phyloP scores from a whole-genome alignment of 768 basidiomycete genomes.

The Auricularia sp. region DNA sequence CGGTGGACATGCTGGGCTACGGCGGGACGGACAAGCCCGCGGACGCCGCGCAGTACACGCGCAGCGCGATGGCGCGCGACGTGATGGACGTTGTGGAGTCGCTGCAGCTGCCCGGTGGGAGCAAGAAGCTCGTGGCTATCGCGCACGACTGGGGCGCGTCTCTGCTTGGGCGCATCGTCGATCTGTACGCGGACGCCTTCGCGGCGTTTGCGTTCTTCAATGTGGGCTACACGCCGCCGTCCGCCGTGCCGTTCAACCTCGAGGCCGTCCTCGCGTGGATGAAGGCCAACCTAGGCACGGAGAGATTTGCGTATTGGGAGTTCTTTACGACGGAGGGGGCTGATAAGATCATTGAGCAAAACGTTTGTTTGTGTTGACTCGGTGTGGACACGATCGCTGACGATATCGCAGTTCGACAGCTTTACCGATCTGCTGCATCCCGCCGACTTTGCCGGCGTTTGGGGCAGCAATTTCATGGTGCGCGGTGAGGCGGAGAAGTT shows the following conservation, averaged over 20 bases:
- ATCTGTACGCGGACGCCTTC: constrained; percentile 31
- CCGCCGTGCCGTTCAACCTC: constrained; percentile 12
- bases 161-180: constrained; percentile 26
- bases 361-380: constrained; percentile 19
- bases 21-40: constrained; percentile 40
- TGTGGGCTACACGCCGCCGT: constrained; percentile 27
- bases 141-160: constrained; percentile 38
- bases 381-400: no score
- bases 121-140: constrained; percentile 23
- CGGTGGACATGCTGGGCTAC: constrained; percentile 44
- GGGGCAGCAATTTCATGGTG: not conserved
- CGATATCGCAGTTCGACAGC: no score
- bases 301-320: constrained; percentile 29
- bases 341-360: constrained; percentile 24
- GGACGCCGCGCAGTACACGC: constrained; percentile 26
- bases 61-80: constrained; percentile 28
- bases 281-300: constrained; percentile 22
- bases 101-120: constrained; percentile 18
- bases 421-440: not conserved
- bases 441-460: not conserved
- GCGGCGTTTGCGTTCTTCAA: constrained; percentile 31
- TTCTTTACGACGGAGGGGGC: constrained; percentile 30
- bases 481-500: not conserved
- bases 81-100: constrained; percentile 33
- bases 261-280: constrained; percentile 18